Base-by-base conservation (phyloP, 192 early-diverging fungal species). In the Linderina pennispora region DNA sequence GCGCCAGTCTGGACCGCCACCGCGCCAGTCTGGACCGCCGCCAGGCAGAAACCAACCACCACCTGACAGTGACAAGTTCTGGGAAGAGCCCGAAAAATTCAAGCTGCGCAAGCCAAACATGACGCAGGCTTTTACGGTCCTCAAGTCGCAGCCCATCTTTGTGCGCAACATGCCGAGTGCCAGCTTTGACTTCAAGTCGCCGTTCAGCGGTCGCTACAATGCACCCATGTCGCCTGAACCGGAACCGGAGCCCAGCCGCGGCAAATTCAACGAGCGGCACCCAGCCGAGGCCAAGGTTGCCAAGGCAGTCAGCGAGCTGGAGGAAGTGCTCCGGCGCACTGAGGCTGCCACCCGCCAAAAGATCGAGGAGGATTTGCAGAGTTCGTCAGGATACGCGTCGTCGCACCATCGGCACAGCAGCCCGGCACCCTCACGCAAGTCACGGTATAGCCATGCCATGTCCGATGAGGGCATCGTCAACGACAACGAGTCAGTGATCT, bases 291-390 rank as follows among this genome's bases (percentile, higher is more conserved):
- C 68, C 35, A 72, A 72, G 57, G 68, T 72, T 5, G 68, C 68
- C 19, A 55, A 64, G 61, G 68, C 68, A 0, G 68, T 72, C n/a
- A 72, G 68, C 31, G 68, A 72, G 53, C 68, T 72, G 0, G 68
- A 72, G 23, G 68, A 72, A 42, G 68, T 72, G 4, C 36, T 72
- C 19, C 61, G 68, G 8, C 68, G 68, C 26, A 72, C 68, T 4
- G 68, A 72, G 23, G 62, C 68, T 3, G 57, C 45, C 4, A 60
- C 57, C 0, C 14, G 63, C n/a, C 56, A 56, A 2, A 36, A 38
- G 5, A 72, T 65, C 14, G 68, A 63, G 8, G 51, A 36, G 44
- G 68, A 72, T 23, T 58, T 66, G 22, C 39, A 58, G 6, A 34
- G 52, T 26, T 20, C 45, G 33, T n/a, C n/a, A n/a, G n/a, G n/a